These are phyloP conservation scores for Phaeosphaeriaceae sp. DNA, from an alignment of 2,329 filamentous ascomycete species.

Conservation along the genomic window DNA sequence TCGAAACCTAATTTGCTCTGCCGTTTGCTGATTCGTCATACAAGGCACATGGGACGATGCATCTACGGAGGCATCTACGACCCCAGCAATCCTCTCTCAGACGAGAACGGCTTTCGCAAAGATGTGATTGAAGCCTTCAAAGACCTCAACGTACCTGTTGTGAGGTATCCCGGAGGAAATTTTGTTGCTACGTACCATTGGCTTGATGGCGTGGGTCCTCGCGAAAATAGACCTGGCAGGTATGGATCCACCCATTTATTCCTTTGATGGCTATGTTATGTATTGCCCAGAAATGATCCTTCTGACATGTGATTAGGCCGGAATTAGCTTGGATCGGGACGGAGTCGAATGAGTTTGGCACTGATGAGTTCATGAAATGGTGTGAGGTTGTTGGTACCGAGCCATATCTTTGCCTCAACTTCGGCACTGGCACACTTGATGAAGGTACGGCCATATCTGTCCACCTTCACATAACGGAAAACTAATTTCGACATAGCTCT, in stretches of 20 bases:
- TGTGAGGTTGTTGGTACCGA: constrained; percentile 76
- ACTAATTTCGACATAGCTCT: constrained; percentile 57
- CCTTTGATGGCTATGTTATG: background rate
- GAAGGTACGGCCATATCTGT: constrained; percentile 53
- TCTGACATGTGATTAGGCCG: constrained; percentile 55
- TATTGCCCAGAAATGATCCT: background rate
- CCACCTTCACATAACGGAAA: background rate
- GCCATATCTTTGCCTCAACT: constrained; percentile 82
- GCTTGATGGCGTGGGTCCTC: constrained; percentile 80
- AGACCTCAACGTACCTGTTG: constrained; percentile 77
- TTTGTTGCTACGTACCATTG: constrained; percentile 88
- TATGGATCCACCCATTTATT: constrained; percentile 32
- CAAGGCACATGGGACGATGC: constrained; percentile 85
- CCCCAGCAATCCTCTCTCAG: constrained; percentile 75
- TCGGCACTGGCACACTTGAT: constrained; percentile 72
- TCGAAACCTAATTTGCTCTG: constrained; percentile 7
- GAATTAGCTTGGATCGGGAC: constrained; percentile 82
- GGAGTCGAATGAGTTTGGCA: constrained; percentile 82
- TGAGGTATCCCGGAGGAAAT: constrained; percentile 84
- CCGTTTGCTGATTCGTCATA: constrained; percentile 28
- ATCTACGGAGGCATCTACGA: constrained; percentile 84
- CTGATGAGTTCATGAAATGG: constrained; percentile 87
- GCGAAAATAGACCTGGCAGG: constrained; percentile 69
- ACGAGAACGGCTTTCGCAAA: constrained; percentile 77
- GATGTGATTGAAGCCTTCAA: constrained; percentile 79